Conservation (phyloP, 2,329 filamentous ascomycete species). For the Cordyceps cateniannulata region DNA sequence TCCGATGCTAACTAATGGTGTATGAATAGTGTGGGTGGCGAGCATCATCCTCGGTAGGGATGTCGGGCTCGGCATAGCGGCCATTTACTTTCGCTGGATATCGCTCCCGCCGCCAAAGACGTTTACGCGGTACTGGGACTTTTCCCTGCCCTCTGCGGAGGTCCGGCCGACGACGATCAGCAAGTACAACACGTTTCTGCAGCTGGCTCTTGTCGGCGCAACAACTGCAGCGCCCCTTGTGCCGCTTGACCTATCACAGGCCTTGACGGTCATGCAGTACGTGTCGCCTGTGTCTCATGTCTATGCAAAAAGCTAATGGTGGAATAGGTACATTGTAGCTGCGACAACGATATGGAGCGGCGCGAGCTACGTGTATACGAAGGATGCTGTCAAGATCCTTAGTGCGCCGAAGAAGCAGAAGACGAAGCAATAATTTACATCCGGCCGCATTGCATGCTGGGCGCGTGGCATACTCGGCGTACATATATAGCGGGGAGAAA, state of each 20-base stretch:
- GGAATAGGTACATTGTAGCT: constrained; percentile 69
- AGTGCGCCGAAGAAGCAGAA: constrained; percentile 22
- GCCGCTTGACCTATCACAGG: constrained; percentile 45
- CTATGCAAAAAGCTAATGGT: neutral
- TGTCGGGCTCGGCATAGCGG: constrained; percentile 71
- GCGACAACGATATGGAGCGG: constrained; percentile 91
- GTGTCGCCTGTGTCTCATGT: constrained; percentile 23
- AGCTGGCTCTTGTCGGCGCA: constrained; percentile 77
- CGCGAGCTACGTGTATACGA: constrained; percentile 82
- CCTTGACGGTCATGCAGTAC: constrained; percentile 59
- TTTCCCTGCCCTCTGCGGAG: constrained; percentile 81
- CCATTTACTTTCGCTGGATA: constrained; percentile 94
- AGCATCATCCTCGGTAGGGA: constrained; percentile 88
- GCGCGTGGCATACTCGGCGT: neutral
- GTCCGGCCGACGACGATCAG: constrained; percentile 77
- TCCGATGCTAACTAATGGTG: neutral
- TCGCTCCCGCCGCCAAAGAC: constrained; percentile 91
- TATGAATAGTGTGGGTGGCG: constrained; percentile 66
- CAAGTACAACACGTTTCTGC: constrained; percentile 91
- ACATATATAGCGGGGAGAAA: neutral
- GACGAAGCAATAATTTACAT: neutral
- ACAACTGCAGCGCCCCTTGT: constrained; percentile 77
- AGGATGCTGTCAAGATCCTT: constrained; percentile 86
- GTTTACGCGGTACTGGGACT: constrained; percentile 91
- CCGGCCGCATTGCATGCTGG: neutral